Conservation (phyloP, 768 basidiomycete genomes). For the Lepiota brunneoincarnata region DNA sequence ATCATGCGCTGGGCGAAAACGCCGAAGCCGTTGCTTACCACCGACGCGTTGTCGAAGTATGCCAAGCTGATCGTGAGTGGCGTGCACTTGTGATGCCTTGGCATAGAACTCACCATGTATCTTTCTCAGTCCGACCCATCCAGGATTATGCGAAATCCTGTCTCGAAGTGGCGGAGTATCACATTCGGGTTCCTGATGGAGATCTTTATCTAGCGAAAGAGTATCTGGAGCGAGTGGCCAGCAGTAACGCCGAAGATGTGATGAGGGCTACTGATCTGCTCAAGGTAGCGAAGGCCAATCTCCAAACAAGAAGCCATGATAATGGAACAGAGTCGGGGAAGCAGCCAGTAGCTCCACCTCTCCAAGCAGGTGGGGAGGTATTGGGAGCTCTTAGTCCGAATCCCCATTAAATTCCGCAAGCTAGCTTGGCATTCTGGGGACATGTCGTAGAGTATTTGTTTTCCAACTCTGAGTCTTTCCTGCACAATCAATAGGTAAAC, state of each 20-base stretch:
- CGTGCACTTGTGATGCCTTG: conserved; percentile 18
- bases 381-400: not conserved
- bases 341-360: not conserved
- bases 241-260: conserved; percentile 82
- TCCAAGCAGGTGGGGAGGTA: not conserved
- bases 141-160: conserved; percentile 84
- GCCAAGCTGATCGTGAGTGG: conserved; percentile 55
- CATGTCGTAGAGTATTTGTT: not conserved
- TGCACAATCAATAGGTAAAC: not conserved
- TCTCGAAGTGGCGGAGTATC: conserved; percentile 79
- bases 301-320: conserved; percentile 24
- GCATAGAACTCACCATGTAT: conserved; percentile 23
- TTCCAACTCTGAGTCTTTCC: not conserved
- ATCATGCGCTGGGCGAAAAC: conserved; percentile 63
- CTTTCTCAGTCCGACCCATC: conserved; percentile 56
- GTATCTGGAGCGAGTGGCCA: conserved; percentile 70
- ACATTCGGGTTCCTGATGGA: conserved; percentile 59
- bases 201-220: conserved; percentile 70
- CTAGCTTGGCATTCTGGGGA: not conserved
- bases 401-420: not conserved
- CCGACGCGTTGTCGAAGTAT: conserved; percentile 74
- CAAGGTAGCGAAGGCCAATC: conserved; percentile 46
- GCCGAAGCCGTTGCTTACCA: conserved; percentile 77
- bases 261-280: conserved; percentile 69
- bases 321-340: conserved; percentile 15